Conservation (phyloP, 2,329 filamentous ascomycete species). For the Pseudogymnoascus sp. region DNA sequence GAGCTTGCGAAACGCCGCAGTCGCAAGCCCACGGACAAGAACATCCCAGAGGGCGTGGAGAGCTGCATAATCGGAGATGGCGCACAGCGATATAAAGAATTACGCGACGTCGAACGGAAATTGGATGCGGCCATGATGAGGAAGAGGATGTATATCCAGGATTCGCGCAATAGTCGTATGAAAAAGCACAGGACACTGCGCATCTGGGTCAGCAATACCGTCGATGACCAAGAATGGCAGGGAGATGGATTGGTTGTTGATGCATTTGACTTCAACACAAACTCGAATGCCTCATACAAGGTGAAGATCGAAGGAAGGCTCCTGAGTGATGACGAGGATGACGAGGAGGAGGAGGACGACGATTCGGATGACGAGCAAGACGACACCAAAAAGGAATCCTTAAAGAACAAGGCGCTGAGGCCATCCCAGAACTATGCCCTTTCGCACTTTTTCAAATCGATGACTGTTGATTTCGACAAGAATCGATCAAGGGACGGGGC, state of each 20-base stretch:
- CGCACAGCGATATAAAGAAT: slow-evolving; percentile 70
- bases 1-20: slow-evolving; percentile 72
- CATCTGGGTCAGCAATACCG: slow-evolving; percentile 92
- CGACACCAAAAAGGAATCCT: slow-evolving; percentile 43
- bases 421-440: slow-evolving; percentile 47
- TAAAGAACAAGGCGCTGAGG: slow-evolving; percentile 31
- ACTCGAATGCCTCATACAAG: slow-evolving; percentile 69
- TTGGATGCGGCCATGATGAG: slow-evolving; percentile 90
- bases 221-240: slow-evolving; percentile 93
- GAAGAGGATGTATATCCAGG: slow-evolving; percentile 84
- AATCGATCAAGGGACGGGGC: slow-evolving; percentile 48
- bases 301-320: slow-evolving; percentile 88
- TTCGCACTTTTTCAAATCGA: slow-evolving; percentile 75
- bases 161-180: slow-evolving; percentile 65
- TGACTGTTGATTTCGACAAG: slow-evolving; percentile 66
- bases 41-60: slow-evolving; percentile 83
- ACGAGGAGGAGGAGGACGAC: slow-evolving; percentile 43
- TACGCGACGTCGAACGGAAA: slow-evolving; percentile 79
- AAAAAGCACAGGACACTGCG: slow-evolving; percentile 81
- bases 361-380: slow-evolving; percentile 37
- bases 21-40: slow-evolving; percentile 89
- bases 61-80: slow-evolving; percentile 75
- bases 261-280: slow-evolving; percentile 74
- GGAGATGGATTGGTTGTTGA: slow-evolving; percentile 59
- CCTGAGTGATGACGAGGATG: slow-evolving; percentile 60